Evolutionary conservation across 2,329 filamentous ascomycete genomes (phyloP).

Genomic region (Penicillium italicum): DNA sequence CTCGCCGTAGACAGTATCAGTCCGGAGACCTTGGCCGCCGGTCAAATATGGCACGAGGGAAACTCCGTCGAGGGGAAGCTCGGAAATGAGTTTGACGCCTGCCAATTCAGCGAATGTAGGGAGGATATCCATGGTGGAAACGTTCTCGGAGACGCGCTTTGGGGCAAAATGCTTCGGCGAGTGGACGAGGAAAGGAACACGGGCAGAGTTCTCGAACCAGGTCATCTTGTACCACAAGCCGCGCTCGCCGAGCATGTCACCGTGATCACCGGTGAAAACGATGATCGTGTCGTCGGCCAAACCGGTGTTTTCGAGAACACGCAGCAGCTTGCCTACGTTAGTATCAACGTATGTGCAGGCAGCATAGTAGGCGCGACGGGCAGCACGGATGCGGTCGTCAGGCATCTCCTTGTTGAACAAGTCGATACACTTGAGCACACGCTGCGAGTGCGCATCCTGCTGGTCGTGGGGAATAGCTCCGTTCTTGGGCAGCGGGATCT

Average conservation of each 20-base stretch:
- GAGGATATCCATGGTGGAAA: slow-evolving; percentile 85
- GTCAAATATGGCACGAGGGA: slow-evolving; percentile 74
- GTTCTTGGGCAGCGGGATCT: slow-evolving; percentile 78
- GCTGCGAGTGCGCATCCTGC: slow-evolving; percentile 81
- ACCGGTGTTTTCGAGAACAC: slow-evolving; percentile 72
- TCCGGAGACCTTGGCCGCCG: slow-evolving; percentile 52
- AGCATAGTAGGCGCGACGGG: slow-evolving; percentile 85
- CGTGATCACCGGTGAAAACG: slow-evolving; percentile 89
- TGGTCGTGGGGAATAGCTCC: slow-evolving; percentile 69
- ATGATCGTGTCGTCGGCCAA: slow-evolving; percentile 83
- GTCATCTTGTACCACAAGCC: slow-evolving; percentile 97
- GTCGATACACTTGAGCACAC: slow-evolving; percentile 80
- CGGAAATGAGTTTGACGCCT: slow-evolving; percentile 64
- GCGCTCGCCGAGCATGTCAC: slow-evolving; percentile 92
- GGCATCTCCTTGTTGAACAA: slow-evolving; percentile 79
- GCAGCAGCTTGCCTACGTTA: slow-evolving; percentile 78
- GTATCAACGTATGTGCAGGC: slow-evolving; percentile 93
- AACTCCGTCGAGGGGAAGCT: slow-evolving; percentile 79
- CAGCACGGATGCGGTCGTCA: slow-evolving; percentile 79
- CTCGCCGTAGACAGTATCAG: slow-evolving; percentile 88
- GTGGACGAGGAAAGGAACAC: slow-evolving; percentile 82
- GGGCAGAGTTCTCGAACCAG: slow-evolving; percentile 87
- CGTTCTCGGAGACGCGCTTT: slow-evolving; percentile 74
- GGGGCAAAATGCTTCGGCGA: slow-evolving; percentile 72
- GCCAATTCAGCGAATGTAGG: slow-evolving; percentile 84